These are phyloP conservation scores for Grifola frondosa DNA, from an alignment of 1,284 basidiomycete genomes.

Conservation along the genomic window DNA sequence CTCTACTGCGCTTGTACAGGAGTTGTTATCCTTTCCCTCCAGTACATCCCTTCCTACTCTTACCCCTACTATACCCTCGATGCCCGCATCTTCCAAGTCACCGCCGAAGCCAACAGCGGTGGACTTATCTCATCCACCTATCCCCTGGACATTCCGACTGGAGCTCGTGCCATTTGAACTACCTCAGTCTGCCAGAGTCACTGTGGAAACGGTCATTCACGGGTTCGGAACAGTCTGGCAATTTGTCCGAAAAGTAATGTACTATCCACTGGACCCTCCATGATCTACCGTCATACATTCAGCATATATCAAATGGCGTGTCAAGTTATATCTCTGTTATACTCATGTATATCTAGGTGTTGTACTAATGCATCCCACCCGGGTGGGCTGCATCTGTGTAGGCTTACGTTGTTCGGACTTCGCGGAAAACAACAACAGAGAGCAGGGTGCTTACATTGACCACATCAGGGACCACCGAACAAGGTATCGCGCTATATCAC, in stretches of 20 bases:
- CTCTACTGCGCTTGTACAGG: slow-evolving; percentile 1
- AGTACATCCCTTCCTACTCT: not conserved
- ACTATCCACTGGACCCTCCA: slow-evolving; percentile 36
- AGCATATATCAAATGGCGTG: slow-evolving; percentile 1
- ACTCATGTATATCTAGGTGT: too few relatives aligned
- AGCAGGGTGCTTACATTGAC: too few relatives aligned
- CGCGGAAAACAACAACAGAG: too few relatives aligned
- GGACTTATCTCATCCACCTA: slow-evolving; percentile 2
- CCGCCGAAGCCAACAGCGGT: slow-evolving; percentile 5
- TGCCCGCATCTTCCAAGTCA: slow-evolving; percentile 10
- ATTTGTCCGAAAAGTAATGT: slow-evolving; percentile 27
- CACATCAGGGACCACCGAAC: too few relatives aligned
- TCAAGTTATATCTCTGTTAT: too few relatives aligned
- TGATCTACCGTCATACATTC: slow-evolving; percentile 7
- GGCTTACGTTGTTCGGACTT: too few relatives aligned
- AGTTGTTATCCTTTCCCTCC: slow-evolving; percentile 1
- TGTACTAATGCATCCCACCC: too few relatives aligned
- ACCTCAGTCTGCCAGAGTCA: slow-evolving; percentile 18
- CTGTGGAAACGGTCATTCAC: slow-evolving; percentile 24
- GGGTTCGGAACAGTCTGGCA: slow-evolving; percentile 31
- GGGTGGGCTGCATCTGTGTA: too few relatives aligned
- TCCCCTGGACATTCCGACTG: slow-evolving; percentile 23
- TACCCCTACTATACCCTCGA: not conserved
- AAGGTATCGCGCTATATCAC: too few relatives aligned
- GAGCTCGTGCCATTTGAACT: slow-evolving; percentile 25